Evolutionary conservation across 257 asterid species (phyloP).

Genomic region (Jasminum sambac): DNA sequence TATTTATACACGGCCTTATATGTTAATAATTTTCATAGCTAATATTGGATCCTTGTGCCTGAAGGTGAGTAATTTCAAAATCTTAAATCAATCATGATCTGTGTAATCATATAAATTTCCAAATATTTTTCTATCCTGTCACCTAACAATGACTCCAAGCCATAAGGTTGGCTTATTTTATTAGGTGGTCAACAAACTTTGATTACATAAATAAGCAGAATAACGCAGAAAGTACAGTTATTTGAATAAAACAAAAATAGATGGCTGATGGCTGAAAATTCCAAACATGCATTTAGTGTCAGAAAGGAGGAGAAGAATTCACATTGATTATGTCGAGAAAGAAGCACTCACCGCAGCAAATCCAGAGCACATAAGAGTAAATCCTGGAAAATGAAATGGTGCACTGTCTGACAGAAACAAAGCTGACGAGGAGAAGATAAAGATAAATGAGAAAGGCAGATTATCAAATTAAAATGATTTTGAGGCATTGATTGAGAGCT

Average conservation of each 20-base stretch:
- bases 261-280: no score
- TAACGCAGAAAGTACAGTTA: neutral
- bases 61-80: neutral
- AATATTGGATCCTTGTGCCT: neutral
- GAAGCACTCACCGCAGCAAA: constrained; percentile 24
- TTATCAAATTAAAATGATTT: neutral
- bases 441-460: neutral
- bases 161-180: neutral
- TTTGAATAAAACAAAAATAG: no score
- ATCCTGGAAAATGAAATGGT: constrained; percentile 34
- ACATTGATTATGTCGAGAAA: neutral
- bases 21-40: neutral
- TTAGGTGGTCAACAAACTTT: neutral
- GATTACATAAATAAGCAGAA: no score
- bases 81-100: neutral
- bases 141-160: neutral
- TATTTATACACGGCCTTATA: neutral
- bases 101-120: neutral
- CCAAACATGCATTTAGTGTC: neutral
- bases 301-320: neutral
- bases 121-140: neutral
- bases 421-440: constrained; percentile 14
- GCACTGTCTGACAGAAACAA: constrained; percentile 29
- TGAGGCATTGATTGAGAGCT: neutral
- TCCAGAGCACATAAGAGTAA: constrained; percentile 26